Evolutionary conservation across 306 rosid genomes (phyloP).

Genomic region (Medicago arabica): DNA sequence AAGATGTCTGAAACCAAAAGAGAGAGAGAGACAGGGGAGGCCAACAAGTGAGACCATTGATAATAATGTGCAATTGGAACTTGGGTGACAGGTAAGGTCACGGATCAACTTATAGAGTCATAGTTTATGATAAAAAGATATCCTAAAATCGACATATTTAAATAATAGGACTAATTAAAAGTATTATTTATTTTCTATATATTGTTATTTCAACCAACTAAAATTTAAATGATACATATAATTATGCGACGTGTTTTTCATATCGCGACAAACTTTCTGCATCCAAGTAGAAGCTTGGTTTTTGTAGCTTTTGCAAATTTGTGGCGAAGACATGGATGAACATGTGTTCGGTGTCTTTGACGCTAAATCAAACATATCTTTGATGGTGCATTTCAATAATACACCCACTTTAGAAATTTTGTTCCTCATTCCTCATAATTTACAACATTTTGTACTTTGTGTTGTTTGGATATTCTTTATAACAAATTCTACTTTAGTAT

Average conservation of each 20-base stretch:
- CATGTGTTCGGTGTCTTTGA: too few species aligned
- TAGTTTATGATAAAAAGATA: too few species aligned
- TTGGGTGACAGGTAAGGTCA: conserved; percentile 41
- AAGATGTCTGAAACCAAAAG: conserved; percentile 20
- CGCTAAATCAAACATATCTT: background rate
- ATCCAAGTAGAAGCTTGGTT: too few species aligned
- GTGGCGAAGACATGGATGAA: too few species aligned
- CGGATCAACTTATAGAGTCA: conserved; percentile 18
- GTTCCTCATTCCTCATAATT: conserved; percentile 4
- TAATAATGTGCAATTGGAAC: conserved; percentile 41
- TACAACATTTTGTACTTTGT: conserved; percentile 38
- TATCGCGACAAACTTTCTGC: too few species aligned
- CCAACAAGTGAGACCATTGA: conserved; percentile 43
- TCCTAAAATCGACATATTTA: too few species aligned
- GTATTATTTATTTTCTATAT: background rate
- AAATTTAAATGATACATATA: conserved; percentile 2
- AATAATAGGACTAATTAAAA: too few species aligned
- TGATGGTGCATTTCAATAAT: background rate
- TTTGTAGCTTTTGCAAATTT: too few species aligned
- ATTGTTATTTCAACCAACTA: background rate
- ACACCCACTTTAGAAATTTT: conserved; percentile 4
- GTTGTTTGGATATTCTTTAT: conserved; percentile 26
- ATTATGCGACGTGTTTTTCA: too few species aligned
- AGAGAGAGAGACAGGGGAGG: conserved; percentile 27
- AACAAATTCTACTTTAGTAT: conserved; percentile 24